Conservation (phyloP, 2,329 filamentous ascomycete species). For the Pseudovirgaria hyperparasitica region DNA sequence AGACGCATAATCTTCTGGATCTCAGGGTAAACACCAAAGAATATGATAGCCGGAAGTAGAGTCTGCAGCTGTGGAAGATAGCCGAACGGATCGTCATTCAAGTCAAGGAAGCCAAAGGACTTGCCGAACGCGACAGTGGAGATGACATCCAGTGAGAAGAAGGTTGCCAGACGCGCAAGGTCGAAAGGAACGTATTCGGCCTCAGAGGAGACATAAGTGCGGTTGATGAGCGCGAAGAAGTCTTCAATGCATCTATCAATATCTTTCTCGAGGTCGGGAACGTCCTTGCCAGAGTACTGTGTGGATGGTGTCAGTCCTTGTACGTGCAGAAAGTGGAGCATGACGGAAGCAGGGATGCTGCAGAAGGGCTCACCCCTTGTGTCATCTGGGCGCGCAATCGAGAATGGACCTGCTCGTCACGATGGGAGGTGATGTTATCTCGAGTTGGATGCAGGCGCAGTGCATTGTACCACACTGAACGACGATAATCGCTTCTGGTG, state of each 20-base stretch:
- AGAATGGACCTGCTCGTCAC: conserved; percentile 25
- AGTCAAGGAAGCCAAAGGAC: conserved; percentile 36
- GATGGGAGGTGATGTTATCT: conserved; percentile 26
- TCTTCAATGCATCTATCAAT: conserved; percentile 23
- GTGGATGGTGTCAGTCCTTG: not conserved
- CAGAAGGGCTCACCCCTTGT: conserved; percentile 13
- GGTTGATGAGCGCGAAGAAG: conserved; percentile 18
- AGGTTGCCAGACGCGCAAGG: conserved; percentile 21
- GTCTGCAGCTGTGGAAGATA: conserved; percentile 34
- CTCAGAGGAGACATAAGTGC: conserved; percentile 20
- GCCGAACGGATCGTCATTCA: conserved; percentile 35
- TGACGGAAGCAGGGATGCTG: not conserved
- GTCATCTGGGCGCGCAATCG: conserved; percentile 24
- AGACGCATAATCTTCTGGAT: conserved; percentile 29
- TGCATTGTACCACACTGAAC: conserved; percentile 23
- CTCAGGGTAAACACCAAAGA: conserved; percentile 31
- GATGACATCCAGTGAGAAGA: conserved; percentile 30
- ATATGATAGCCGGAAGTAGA: conserved; percentile 31
- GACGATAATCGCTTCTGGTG: conserved; percentile 21
- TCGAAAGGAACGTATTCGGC: conserved; percentile 21
- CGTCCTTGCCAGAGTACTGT: conserved; percentile 27
- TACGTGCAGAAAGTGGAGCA: not conserved
- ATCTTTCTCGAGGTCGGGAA: conserved; percentile 21
- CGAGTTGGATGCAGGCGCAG: conserved; percentile 26
- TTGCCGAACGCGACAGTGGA: conserved; percentile 29